These are phyloP conservation scores for Aristolochia contorta DNA, from an alignment of 164 flowering plant genomes.

Conservation along the genomic window DNA sequence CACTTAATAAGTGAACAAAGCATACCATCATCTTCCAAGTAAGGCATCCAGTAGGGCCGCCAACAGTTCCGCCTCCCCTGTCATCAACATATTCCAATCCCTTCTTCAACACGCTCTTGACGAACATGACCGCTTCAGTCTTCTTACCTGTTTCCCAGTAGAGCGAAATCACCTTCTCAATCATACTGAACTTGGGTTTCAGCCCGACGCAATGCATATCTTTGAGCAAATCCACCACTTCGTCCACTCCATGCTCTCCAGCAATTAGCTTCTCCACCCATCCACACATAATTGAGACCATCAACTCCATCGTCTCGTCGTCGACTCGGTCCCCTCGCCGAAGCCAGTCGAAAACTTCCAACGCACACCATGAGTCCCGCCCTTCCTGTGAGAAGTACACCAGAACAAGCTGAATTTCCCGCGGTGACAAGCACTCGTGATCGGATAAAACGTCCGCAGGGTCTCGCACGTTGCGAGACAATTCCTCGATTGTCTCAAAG, in stretches of 20 bases:
- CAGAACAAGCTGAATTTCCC: conserved; percentile 75
- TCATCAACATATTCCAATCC: conserved; percentile 35
- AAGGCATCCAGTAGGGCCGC: conserved; percentile 91
- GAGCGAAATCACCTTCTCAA: conserved; percentile 79
- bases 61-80: conserved; percentile 38
- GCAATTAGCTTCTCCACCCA: conserved; percentile 81
- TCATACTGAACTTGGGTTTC: conserved; percentile 74
- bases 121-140: conserved; percentile 52
- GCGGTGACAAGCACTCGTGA: conserved; percentile 59
- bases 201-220: conserved; percentile 96
- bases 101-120: conserved; percentile 58
- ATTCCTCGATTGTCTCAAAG: conserved; percentile 80
- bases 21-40: conserved; percentile 96
- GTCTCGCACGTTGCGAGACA: conserved; percentile 82
- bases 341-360: conserved; percentile 96
- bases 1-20: background rate
- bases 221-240: conserved; percentile 74
- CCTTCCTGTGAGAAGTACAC: conserved; percentile 93
- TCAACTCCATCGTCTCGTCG: conserved; percentile 87
- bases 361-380: conserved; percentile 89
- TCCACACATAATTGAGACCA: conserved; percentile 90
- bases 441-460: conserved; percentile 79
- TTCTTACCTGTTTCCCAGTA: conserved; percentile 76
- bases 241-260: conserved; percentile 38
- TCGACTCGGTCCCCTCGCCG: conserved; percentile 77